These are phyloP conservation scores for Microcera coccophila DNA, from an alignment of 2,329 filamentous ascomycete genomes.

Conservation along the genomic window DNA sequence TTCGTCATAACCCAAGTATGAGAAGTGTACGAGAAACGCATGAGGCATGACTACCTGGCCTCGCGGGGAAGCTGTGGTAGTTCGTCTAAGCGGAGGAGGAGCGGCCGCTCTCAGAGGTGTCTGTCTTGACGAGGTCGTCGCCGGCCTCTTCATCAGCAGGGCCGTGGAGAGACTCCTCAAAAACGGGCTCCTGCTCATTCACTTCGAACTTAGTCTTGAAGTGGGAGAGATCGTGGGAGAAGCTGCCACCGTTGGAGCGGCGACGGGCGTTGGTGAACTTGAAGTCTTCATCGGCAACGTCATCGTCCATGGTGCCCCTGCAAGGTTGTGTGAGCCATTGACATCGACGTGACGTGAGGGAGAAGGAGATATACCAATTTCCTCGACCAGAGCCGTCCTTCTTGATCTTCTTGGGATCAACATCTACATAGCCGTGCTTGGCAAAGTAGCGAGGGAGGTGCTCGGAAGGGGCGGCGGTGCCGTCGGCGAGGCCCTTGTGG, in stretches of 20 bases:
- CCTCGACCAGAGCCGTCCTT: conserved; percentile 91
- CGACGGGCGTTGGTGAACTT: conserved; percentile 82
- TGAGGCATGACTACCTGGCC: conserved; percentile 21
- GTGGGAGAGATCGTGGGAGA: conserved; percentile 65
- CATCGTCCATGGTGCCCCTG: conserved; percentile 81
- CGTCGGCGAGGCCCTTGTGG: conserved; percentile 75
- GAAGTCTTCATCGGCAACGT: conserved; percentile 79
- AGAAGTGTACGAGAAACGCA: neutral
- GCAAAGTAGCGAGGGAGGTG: conserved; percentile 88
- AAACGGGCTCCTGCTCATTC: conserved; percentile 83
- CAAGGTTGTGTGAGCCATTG: conserved; percentile 13
- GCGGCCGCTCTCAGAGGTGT: conserved; percentile 57
- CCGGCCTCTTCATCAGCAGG: conserved; percentile 47
- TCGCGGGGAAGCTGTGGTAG: conserved; percentile 8
- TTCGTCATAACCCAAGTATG: conserved; percentile 14
- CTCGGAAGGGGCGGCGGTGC: conserved; percentile 64
- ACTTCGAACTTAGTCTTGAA: conserved; percentile 98
- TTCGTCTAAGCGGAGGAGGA: conserved; percentile 52
- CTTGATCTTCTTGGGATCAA: conserved; percentile 90
- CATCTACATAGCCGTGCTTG: conserved; percentile 76
- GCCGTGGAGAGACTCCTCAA: conserved; percentile 81
- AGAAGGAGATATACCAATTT: conserved; percentile 67
- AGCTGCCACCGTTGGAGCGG: conserved; percentile 83
- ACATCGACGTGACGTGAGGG: neutral
- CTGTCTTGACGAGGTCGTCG: conserved; percentile 54